These are phyloP conservation scores for Daldinia decipiens DNA, from an alignment of 495 filamentous ascomycete species.

Conservation along the genomic window DNA sequence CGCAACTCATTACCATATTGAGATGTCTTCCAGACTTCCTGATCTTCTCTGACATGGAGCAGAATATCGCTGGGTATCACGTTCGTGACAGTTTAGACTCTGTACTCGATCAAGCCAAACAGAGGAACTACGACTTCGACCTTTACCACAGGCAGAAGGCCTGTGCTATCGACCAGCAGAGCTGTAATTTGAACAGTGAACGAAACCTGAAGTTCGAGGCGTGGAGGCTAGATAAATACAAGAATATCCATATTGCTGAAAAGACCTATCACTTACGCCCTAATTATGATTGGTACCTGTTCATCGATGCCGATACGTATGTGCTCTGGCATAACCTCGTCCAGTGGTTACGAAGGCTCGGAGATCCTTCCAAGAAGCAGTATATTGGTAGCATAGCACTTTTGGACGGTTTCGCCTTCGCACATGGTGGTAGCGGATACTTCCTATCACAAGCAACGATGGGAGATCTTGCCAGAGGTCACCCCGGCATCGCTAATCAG, in stretches of 20 bases:
- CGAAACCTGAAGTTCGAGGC: constrained; percentile 47
- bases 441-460: constrained; percentile 68
- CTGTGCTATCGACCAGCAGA: constrained; percentile 54
- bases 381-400: constrained; percentile 71
- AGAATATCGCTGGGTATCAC: constrained; percentile 58
- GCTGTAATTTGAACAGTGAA: constrained; percentile 43
- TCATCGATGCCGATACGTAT: constrained; percentile 76
- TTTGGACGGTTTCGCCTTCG: constrained; percentile 66
- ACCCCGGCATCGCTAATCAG: constrained; percentile 55
- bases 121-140: constrained; percentile 61
- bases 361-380: constrained; percentile 55
- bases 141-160: constrained; percentile 62
- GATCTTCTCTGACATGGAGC: constrained; percentile 68
- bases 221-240: constrained; percentile 61
- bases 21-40: constrained; percentile 63
- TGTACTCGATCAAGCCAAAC: constrained; percentile 50
- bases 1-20: constrained; percentile 64
- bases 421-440: constrained; percentile 76
- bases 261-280: constrained; percentile 56
- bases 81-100: constrained; percentile 64
- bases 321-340: constrained; percentile 70
- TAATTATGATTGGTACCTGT: constrained; percentile 71
- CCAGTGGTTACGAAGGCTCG: constrained; percentile 64
- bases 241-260: constrained; percentile 58
- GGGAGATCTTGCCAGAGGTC: constrained; percentile 54